These are phyloP conservation scores for Oryza glaberrima DNA, from an alignment of 176 grass and related monocot species.

Conservation along the genomic window DNA sequence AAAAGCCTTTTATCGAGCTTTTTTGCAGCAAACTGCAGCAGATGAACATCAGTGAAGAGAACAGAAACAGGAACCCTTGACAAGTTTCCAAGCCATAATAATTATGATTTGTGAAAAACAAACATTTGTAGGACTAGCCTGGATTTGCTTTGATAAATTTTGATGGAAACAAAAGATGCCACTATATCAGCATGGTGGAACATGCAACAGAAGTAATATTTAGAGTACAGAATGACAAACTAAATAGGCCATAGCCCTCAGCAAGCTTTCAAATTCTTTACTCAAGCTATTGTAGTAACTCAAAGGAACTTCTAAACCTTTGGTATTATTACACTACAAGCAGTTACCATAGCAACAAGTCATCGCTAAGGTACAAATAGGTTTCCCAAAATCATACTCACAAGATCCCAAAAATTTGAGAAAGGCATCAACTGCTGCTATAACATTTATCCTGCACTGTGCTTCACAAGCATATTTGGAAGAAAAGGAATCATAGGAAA, in stretches of 20 bases:
- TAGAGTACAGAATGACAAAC: conserved; percentile 1
- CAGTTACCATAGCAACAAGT: neutral
- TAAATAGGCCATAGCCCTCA: conserved; percentile 1
- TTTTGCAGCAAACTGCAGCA: conserved; percentile 51
- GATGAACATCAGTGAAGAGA: conserved; percentile 28
- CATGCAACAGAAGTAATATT: conserved; percentile 12
- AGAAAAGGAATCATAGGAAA: neutral
- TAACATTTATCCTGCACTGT: neutral
- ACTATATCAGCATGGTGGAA: neutral
- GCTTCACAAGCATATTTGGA: neutral
- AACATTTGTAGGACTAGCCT: neutral
- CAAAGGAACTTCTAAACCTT: neutral
- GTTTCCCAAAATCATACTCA: neutral
- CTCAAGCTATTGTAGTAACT: neutral
- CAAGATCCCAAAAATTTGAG: neutral
- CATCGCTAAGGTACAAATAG: neutral
- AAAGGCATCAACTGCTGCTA: neutral
- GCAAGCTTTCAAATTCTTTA: conserved; percentile 7
- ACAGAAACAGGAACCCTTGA: conserved; percentile 9
- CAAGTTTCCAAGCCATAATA: conserved; percentile 18
- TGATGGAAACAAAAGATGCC: neutral
- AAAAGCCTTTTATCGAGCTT: conserved; percentile 86
- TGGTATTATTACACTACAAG: neutral
- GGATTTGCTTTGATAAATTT: neutral
- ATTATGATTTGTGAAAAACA: conserved; percentile 1